A percentile compares a stretch with the other conserved stretches of the same genome.
These are phyloP conservation scores for Penicillium sp. DNA, from an alignment of 2,329 filamentous ascomycete species.

Conservation along the genomic window DNA sequence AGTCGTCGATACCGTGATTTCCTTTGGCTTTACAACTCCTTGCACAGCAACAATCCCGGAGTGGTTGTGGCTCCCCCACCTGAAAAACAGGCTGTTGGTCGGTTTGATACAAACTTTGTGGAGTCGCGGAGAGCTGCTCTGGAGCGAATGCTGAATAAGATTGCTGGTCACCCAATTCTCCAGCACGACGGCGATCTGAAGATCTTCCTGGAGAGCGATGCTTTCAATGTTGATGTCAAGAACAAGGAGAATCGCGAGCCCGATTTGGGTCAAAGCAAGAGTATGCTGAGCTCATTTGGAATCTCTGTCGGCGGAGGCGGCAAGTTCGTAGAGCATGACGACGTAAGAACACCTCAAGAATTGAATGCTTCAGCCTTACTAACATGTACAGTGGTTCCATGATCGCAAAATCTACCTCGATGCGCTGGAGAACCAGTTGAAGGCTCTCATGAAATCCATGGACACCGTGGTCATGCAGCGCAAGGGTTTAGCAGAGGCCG, in stretches of 20 bases:
- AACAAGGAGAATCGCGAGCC: conserved; percentile 93
- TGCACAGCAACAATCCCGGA: conserved; percentile 92
- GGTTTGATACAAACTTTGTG: conserved; percentile 95
- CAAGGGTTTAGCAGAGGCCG: conserved; percentile 89
- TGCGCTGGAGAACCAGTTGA: conserved; percentile 86
- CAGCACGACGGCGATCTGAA: conserved; percentile 94
- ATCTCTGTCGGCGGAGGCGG: conserved; percentile 70
- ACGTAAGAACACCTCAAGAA: conserved; percentile 56
- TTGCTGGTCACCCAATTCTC: conserved; percentile 79
- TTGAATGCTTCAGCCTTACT: conserved; percentile 19
- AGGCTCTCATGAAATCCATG: conserved; percentile 86
- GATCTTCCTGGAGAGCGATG: conserved; percentile 92
- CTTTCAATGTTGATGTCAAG: conserved; percentile 95
- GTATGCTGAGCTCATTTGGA: conserved; percentile 82
- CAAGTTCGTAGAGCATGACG: conserved; percentile 97
- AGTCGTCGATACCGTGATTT: conserved; percentile 95
- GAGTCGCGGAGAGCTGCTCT: conserved; percentile 86
- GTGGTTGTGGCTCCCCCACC: conserved; percentile 93
- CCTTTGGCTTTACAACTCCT: conserved; percentile 91
- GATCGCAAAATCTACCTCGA: conserved; percentile 94
- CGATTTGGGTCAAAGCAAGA: conserved; percentile 83
- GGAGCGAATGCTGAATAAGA: conserved; percentile 98
- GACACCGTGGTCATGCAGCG: conserved; percentile 89
- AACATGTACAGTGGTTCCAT: conserved; percentile 76
- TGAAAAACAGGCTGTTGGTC: conserved; percentile 94